Evolutionary conservation across 257 asterid genomes (phyloP), one percentile per base, ranked within the genome.

Genomic region (Haberlea rhodopensis): DNA sequence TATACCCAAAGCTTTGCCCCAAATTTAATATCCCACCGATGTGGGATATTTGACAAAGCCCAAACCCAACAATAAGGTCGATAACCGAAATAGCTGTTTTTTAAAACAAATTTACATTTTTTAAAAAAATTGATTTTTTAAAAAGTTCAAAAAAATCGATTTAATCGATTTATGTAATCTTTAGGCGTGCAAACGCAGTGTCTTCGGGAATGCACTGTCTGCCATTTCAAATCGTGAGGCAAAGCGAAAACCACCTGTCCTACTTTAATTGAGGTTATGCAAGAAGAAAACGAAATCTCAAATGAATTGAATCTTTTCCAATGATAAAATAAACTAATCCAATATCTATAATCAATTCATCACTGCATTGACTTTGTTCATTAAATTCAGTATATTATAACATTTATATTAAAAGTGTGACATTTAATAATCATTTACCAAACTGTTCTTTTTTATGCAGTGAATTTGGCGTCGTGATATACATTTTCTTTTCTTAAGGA

Each of bases 161-260:
- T n/a, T n/a, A n/a, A n/a, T n/a, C n/a, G n/a, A n/a, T n/a, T n/a
- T n/a, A n/a, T n/a, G n/a, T n/a, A n/a, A n/a, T n/a, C n/a, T n/a
- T n/a, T n/a, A n/a, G 22, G 26, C 18, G 18, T 23, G 23, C n/a
- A 21, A 31, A 19, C 4, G 49, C 20, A 3, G 53, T 31, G 65
- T 61, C 71, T 34, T 65, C 20, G 60, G 27, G 26, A 27, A 53
- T 51, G 7, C 15, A 24, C 27, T 81, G 85, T 79, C 88, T 66
- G 83, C 83, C 85, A 79, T 65, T 53, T 54, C 61, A 45, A 64
- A 62, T 32, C 58, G 59, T 64, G 81, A 37, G 78, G 76, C 70
- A 58, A 22, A 60, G 48, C 65, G 24, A 27, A 32, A 11, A 52
- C 78, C 82, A 73, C 72, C 57, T 62, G 76, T 63, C 77, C 53